Percentiles rank a stretch among this genome's conserved stretches.
Conservation (phyloP, 2,329 filamentous ascomycete species). For the Elsinoe arachidis region DNA sequence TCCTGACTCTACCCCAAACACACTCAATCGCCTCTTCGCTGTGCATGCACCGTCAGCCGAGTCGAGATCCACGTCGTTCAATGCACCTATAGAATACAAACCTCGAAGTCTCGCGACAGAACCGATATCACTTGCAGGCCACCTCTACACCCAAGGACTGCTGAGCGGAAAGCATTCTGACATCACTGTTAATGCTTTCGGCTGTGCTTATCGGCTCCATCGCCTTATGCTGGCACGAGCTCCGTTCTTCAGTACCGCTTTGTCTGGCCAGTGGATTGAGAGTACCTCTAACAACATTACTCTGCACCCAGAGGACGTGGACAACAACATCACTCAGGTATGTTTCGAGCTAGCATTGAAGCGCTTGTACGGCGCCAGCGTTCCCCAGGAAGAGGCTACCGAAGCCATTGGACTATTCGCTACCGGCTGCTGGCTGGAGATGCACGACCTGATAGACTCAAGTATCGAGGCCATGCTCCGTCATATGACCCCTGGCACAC, state of each 20-base stretch:
- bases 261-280: conserved; percentile 49
- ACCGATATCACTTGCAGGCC: conserved; percentile 35
- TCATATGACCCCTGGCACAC: conserved; percentile 44
- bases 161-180: conserved; percentile 46
- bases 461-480: conserved; percentile 47
- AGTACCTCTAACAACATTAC: conserved; percentile 44
- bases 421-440: conserved; percentile 50
- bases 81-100: conserved; percentile 15
- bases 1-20: conserved; percentile 33
- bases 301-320: conserved; percentile 46
- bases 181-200: conserved; percentile 46
- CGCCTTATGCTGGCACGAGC: conserved; percentile 48
- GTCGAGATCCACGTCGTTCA: conserved; percentile 37
- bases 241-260: conserved; percentile 47
- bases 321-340: conserved; percentile 43
- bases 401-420: conserved; percentile 49
- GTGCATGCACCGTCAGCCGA: conserved; percentile 29
- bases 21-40: conserved; percentile 38
- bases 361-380: conserved; percentile 44
- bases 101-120: conserved; percentile 13
- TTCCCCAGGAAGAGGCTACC: conserved; percentile 41
- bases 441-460: conserved; percentile 47
- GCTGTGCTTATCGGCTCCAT: conserved; percentile 44
- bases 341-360: conserved; percentile 49
- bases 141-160: conserved; percentile 45